A percentile compares a stretch with the other conserved stretches of the same genome.
Evolutionary conservation across 2,329 filamentous ascomycete species (phyloP).

Genomic region (Neonectria sp.): DNA sequence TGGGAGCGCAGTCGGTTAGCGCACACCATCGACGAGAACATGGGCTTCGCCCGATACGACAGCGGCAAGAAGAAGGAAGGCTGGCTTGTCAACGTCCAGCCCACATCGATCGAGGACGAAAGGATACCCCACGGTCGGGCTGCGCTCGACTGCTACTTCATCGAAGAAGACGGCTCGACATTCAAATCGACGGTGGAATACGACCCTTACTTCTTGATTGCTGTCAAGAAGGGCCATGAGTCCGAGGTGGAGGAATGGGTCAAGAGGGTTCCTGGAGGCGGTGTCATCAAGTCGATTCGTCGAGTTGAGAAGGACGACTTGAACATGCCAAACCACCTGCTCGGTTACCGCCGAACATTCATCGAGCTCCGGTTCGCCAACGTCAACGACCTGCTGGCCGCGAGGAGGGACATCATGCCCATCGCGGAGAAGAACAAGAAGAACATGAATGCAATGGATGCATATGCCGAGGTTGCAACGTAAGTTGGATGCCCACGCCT

Average conservation of each 20-base stretch:
- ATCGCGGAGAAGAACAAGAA: conserved; percentile 98
- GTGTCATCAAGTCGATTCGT: conserved; percentile 83
- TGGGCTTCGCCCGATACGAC: conserved; percentile 95
- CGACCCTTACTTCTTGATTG: conserved; percentile 95
- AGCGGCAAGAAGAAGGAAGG: conserved; percentile 85
- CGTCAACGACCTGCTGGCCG: conserved; percentile 87
- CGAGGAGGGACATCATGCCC: conserved; percentile 86
- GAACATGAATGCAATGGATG: conserved; percentile 96
- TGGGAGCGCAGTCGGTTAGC: conserved; percentile 88
- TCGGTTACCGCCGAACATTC: conserved; percentile 92
- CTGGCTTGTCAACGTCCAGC: conserved; percentile 96
- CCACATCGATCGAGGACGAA: conserved; percentile 89
- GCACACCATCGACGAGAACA: conserved; percentile 91
- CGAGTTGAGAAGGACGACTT: conserved; percentile 93
- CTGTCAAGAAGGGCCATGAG: conserved; percentile 89
- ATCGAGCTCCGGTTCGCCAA: conserved; percentile 90
- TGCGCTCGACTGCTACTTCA: conserved; percentile 97
- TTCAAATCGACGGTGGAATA: conserved; percentile 98
- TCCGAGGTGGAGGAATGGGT: conserved; percentile 97
- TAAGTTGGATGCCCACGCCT: conserved; percentile 59
- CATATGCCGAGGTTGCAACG: conserved; percentile 96
- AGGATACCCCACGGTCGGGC: conserved; percentile 87
- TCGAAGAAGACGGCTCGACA: conserved; percentile 87
- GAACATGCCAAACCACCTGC: conserved; percentile 93
- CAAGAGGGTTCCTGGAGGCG: conserved; percentile 82